Conservation (phyloP, 345 rosid genomes). For the Brassica carinata region DNA sequence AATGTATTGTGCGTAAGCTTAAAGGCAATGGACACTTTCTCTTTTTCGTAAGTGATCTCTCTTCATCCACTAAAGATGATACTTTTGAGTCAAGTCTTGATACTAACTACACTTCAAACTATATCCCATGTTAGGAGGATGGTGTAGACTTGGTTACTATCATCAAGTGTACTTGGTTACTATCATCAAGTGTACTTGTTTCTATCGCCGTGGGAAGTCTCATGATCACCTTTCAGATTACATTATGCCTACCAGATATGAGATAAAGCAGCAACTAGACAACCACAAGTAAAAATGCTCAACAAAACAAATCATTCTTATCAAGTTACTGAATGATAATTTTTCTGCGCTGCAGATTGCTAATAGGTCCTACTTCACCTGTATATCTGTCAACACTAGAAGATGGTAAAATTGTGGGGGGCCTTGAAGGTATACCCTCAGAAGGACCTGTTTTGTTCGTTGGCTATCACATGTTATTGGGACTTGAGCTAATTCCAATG, state of each 20-base stretch:
- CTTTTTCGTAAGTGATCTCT: slow-evolving; percentile 58
- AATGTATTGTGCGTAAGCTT: slow-evolving; percentile 54
- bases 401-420: slow-evolving; percentile 61
- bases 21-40: slow-evolving; percentile 65
- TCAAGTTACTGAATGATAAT: background rate
- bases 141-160: slow-evolving; percentile 44
- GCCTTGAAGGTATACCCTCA: slow-evolving; percentile 72
- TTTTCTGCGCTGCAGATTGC: slow-evolving; percentile 38
- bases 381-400: slow-evolving; percentile 73
- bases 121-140: slow-evolving; percentile 51
- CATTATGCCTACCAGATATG: slow-evolving; percentile 52
- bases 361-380: slow-evolving; percentile 46
- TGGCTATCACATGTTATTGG: slow-evolving; percentile 61
- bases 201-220: slow-evolving; percentile 59
- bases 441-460: slow-evolving; percentile 58
- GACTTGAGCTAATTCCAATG: slow-evolving; percentile 57
- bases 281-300: slow-evolving; percentile 29
- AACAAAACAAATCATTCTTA: background rate
- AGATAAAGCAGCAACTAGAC: slow-evolving; percentile 44
- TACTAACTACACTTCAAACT: background rate
- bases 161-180: slow-evolving; percentile 12
- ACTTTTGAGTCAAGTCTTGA: background rate
- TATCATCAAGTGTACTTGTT: slow-evolving; percentile 19
- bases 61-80: slow-evolving; percentile 1
- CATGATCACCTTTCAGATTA: slow-evolving; percentile 51